A percentile compares a stretch with the other conserved stretches of the same genome.
These are phyloP conservation scores for Primulina huaijiensis DNA, from an alignment of 257 asterid species.

Conservation along the genomic window DNA sequence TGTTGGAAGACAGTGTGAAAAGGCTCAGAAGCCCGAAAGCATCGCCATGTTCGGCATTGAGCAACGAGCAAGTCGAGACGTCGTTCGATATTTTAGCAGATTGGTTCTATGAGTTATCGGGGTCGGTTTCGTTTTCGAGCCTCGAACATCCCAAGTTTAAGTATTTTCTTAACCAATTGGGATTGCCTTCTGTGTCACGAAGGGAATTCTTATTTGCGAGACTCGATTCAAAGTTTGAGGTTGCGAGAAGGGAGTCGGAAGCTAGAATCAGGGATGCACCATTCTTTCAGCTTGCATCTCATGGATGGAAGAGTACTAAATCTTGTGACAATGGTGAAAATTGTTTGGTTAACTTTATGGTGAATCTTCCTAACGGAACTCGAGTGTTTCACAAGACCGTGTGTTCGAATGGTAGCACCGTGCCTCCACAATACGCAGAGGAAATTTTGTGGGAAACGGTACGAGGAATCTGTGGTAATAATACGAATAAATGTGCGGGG, in stretches of 20 bases:
- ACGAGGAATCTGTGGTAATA: conserved; percentile 49
- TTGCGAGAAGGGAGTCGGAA: conserved; percentile 54
- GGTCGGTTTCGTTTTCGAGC: conserved; percentile 54
- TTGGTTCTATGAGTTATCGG: conserved; percentile 79
- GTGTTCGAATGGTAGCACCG: conserved; percentile 36
- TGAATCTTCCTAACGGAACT: conserved; percentile 81
- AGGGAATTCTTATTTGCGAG: conserved; percentile 49
- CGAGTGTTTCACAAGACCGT: conserved; percentile 62
- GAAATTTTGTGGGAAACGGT: conserved; percentile 63
- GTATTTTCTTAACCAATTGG: conserved; percentile 70
- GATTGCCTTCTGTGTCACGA: conserved; percentile 55
- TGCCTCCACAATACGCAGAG: conserved; percentile 68
- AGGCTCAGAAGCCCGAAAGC: conserved; percentile 65
- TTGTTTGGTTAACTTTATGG: conserved; percentile 46
- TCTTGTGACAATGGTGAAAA: conserved; percentile 38
- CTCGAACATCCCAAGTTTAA: conserved; percentile 81
- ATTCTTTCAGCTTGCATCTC: conserved; percentile 67
- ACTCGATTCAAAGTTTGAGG: conserved; percentile 69
- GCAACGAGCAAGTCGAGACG: conserved; percentile 53
- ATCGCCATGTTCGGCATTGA: conserved; percentile 51
- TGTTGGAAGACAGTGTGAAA: conserved; percentile 79
- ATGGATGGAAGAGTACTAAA: conserved; percentile 61
- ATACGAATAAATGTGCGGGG: conserved; percentile 60
- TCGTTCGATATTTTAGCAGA: conserved; percentile 62
- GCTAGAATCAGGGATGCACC: conserved; percentile 66